Evolutionary conservation across 1,284 basidiomycete genomes (phyloP).

Genomic region (Tremellales sp.): DNA sequence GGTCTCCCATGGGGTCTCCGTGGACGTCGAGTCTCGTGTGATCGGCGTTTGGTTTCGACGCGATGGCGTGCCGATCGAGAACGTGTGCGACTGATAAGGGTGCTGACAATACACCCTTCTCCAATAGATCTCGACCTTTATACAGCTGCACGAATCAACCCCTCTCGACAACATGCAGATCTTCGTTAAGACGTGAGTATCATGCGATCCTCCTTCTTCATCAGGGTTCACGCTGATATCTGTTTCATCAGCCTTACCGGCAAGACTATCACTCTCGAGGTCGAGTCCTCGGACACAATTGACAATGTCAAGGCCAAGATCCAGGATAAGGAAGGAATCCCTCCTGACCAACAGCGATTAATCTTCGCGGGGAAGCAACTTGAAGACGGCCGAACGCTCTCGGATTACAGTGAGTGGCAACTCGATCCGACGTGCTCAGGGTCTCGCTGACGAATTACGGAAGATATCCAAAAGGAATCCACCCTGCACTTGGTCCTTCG

Average conservation of each 20-base stretch:
- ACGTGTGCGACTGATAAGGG: too few relatives aligned
- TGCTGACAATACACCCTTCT: too few relatives aligned
- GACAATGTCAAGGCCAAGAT: conserved; percentile 55
- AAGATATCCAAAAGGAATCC: conserved; percentile 43
- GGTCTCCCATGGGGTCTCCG: too few relatives aligned
- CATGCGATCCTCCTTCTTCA: not conserved
- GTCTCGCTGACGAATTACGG: too few relatives aligned
- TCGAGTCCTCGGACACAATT: conserved; percentile 53
- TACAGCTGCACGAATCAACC: not conserved
- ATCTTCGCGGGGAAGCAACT: conserved; percentile 81
- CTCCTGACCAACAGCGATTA: conserved; percentile 76
- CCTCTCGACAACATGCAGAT: conserved; percentile 20
- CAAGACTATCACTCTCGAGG: conserved; percentile 53
- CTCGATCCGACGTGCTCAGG: too few relatives aligned
- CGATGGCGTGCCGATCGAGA: too few relatives aligned
- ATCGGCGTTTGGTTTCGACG: too few relatives aligned
- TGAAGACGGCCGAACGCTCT: conserved; percentile 51
- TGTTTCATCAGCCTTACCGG: conserved; percentile 19
- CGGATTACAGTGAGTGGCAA: conserved; percentile 48
- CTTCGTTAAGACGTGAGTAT: conserved; percentile 19
- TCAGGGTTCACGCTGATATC: conserved; percentile 4
- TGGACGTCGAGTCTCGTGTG: too few relatives aligned
- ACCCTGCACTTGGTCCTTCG: conserved; percentile 51
- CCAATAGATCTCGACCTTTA: too few relatives aligned
- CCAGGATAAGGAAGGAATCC: conserved; percentile 61